Base-by-base conservation (phyloP, 2,329 filamentous ascomycete species). In the Fusarium bulbicola region DNA sequence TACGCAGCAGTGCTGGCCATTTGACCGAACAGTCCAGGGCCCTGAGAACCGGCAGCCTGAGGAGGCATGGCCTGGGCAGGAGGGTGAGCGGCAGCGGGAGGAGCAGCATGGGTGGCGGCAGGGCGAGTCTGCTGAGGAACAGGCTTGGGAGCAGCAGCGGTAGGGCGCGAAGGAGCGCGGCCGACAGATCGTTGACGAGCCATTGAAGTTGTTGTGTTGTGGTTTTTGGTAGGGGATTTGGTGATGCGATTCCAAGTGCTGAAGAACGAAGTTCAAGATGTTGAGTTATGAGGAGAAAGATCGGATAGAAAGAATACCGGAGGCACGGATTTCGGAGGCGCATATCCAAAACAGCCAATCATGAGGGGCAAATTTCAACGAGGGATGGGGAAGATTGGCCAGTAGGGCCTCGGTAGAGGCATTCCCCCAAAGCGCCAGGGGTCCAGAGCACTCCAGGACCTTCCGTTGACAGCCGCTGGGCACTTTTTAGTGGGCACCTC, bases 1-100 rank as follows among this genome's bases (percentile, higher is more conserved):
- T 92, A 98, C 95, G 96, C 96, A 83, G 96, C 96, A 65, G 96
- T 99, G 81, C 92, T 95, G 76, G 96, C 96, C 93, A 99, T 98
- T 88, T 98, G 94, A 67, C 94, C 95, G 77, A 99, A 94, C 16
- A 99, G 88, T 73, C 96, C 95, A 10, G 94, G 92, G 34, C 95
- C 93, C 75, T 92, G 88, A 60, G 89, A 88, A 85, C 82, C 60
- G 84, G 74, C 76, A 59, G 73, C 73, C 73, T 75, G 73, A 53
- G 72, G 59, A 70, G 72, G 72, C 67, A 71, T 70, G 45, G 62
- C 72, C 26, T 59, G 58, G 39, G 57, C 49, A 32, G 68, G 52
- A 59, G 69, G 69, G 52, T 69, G 71, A 67, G 68, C 82, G 52
- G 86, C 83, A 54, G 84, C 83, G 59, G 84, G 81, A 66, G 89